phyloP scores from a whole-genome alignment of 345 rosid species.

The Syzygium aqueum region DNA sequence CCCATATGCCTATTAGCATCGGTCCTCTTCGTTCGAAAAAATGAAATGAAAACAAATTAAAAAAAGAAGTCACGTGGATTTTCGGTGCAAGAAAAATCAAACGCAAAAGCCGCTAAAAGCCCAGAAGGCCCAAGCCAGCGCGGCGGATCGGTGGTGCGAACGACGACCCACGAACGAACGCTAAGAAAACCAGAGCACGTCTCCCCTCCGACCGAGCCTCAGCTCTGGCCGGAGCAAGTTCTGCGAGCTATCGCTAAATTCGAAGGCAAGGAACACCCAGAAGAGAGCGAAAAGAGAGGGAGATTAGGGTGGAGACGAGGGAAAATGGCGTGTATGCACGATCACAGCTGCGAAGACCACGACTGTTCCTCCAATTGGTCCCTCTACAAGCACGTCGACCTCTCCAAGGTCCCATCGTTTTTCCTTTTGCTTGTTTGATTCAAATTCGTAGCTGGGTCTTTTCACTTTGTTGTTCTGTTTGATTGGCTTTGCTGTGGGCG shows the following conservation, averaged over 20 bases:
- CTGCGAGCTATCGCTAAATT: not conserved
- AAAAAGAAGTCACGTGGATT: not conserved
- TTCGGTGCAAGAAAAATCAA: too few relatives aligned
- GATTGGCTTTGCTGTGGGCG: not conserved
- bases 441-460: not conserved
- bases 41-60: not conserved
- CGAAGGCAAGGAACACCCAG: not conserved
- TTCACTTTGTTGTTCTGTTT: not conserved
- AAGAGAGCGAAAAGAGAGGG: not conserved
- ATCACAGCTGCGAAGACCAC: conserved; percentile 84
- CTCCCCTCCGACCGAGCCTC: not conserved
- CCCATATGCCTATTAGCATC: not conserved
- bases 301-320: not conserved
- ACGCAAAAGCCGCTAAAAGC: not conserved
- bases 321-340: conserved; percentile 80
- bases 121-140: not conserved
- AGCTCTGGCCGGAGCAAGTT: not conserved
- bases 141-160: not conserved
- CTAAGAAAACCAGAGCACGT: not conserved
- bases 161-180: not conserved
- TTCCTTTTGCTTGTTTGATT: not conserved
- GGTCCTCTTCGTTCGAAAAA: fast-evolving
- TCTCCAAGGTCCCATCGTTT: conserved; percentile 47
- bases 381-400: conserved; percentile 89
- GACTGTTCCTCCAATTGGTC: conserved; percentile 95